Evolutionary conservation across 176 grass and related monocot species (phyloP), one percentile per base, ranked within the genome.

Genomic region (Carex parvula): DNA sequence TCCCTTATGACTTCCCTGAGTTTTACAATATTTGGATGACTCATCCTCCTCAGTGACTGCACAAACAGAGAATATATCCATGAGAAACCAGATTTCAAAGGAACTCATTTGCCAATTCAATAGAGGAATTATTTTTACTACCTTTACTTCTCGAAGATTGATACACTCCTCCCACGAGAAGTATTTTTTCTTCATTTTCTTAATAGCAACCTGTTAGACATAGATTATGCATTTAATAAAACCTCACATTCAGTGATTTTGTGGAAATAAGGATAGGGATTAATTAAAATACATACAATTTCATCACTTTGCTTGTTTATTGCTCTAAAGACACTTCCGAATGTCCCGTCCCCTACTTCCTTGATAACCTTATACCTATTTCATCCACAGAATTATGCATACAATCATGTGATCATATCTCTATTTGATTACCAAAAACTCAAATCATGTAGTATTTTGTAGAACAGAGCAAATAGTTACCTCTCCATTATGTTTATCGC

Each of bases 161-260:
- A 99, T 89, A 87, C 96, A 99, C 62, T 99, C 96, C 37, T 99
- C 96, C 96, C 96, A 99, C 13, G 93, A 94, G 81, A 85, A 90
- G 79, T 99, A 99, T 68, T 95, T 99, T 83, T 93, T 95, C 90
- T 99, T 99, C 91, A 99, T 93, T 93, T 99, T 93, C 90, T 99
- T 99, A 81, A 99, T 95, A 6, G 96, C 96, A 65, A 95, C 93
- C 96, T 99, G 83, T 83, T 48, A 89, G 77, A 41, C 1, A 84
- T 77, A 81, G 5, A 74, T 63, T 67, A 75, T 57, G 20, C 0
- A 77, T 11, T 42, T 58, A 60, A 32, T 37, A 65, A 53, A 58
- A 60, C 46, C 17, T 17, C 10, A 75, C 63, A 74, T 30, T 59
- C 12, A 44, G 35, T 73, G 67, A 15, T 8, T 26, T 42, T 69